phyloP scores from a whole-genome alignment of 2,329 filamentous ascomycete species.

The Pseudodiploospora longispora region DNA sequence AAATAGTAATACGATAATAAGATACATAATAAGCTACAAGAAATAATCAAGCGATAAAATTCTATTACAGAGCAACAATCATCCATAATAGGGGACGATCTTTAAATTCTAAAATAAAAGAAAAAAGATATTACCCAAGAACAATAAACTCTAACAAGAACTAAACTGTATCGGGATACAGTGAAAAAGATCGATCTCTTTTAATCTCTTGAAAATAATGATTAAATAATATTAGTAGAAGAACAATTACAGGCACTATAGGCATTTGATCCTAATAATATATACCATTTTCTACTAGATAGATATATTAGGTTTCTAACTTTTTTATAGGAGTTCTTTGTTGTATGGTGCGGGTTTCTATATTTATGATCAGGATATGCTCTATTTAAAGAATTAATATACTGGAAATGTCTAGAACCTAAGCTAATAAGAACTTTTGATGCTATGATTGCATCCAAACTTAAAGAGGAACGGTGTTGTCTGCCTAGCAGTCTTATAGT shows the following conservation, averaged over 20 bases:
- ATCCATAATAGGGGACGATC: neutral
- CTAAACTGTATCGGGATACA: constrained; percentile 3
- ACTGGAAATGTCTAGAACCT: constrained; percentile 2
- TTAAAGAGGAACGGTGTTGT: neutral
- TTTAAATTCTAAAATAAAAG: neutral
- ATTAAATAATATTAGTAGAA: constrained; percentile 1
- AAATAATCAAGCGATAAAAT: neutral
- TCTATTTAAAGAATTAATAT: constrained; percentile 3
- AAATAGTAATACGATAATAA: constrained; percentile 1
- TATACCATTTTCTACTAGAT: neutral
- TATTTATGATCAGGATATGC: neutral
- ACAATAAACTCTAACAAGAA: neutral
- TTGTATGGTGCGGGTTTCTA: constrained; percentile 6
- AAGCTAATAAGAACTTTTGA: neutral
- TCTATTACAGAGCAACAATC: neutral
- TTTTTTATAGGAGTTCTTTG: constrained; percentile 4
- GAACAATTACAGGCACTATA: constrained; percentile 2
- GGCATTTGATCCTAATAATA: constrained; percentile 2
- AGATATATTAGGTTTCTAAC: no score
- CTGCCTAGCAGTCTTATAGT: constrained; percentile 2
- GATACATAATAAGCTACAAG: neutral
- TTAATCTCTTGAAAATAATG: constrained; percentile 5
- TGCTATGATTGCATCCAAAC: neutral
- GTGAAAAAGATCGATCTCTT: constrained; percentile 7
- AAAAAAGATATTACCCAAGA: neutral